Percentiles rank a stretch among this genome's conserved stretches.
Evolutionary conservation across 345 rosid species (phyloP).

Genomic region (Lepidium aucheri): DNA sequence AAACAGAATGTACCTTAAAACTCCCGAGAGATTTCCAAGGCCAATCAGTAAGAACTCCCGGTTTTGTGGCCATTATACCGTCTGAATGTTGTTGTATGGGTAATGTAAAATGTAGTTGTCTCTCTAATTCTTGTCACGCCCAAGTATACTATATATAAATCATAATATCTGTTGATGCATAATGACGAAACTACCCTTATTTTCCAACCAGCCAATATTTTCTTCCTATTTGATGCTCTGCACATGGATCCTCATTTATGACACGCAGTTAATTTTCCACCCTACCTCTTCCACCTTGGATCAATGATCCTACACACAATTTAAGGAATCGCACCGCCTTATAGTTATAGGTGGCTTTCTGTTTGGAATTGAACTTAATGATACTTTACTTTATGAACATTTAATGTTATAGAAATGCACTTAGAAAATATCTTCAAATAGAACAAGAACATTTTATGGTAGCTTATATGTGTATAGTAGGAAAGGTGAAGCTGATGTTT

Average conservation of each 20-base stretch:
- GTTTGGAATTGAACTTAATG: too few relatives aligned
- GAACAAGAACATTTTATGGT: too few relatives aligned
- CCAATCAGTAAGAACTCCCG: conserved; percentile 51
- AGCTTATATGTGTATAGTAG: too few relatives aligned
- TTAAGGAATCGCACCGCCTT: too few relatives aligned
- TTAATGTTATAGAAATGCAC: too few relatives aligned
- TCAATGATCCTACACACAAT: too few relatives aligned
- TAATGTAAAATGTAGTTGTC: background rate
- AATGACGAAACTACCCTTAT: conserved; percentile 19
- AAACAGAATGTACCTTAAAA: conserved; percentile 34
- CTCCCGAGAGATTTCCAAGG: conserved; percentile 49
- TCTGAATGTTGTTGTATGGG: conserved; percentile 7
- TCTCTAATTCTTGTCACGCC: conserved; percentile 5
- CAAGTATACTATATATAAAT: conserved; percentile 3
- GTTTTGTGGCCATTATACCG: conserved; percentile 46
- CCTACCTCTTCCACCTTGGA: too few relatives aligned
- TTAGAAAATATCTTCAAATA: too few relatives aligned
- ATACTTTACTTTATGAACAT: too few relatives aligned
- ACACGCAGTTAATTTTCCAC: too few relatives aligned
- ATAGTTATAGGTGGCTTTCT: too few relatives aligned
- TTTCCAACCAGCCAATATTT: conserved; percentile 19
- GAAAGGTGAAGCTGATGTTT: too few relatives aligned
- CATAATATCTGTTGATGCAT: background rate
- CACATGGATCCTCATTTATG: conserved; percentile 19
- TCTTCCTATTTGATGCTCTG: background rate